Base-by-base conservation (phyloP, 2,329 filamentous ascomycete genomes). In the Plectosphaerella plurivora region DNA sequence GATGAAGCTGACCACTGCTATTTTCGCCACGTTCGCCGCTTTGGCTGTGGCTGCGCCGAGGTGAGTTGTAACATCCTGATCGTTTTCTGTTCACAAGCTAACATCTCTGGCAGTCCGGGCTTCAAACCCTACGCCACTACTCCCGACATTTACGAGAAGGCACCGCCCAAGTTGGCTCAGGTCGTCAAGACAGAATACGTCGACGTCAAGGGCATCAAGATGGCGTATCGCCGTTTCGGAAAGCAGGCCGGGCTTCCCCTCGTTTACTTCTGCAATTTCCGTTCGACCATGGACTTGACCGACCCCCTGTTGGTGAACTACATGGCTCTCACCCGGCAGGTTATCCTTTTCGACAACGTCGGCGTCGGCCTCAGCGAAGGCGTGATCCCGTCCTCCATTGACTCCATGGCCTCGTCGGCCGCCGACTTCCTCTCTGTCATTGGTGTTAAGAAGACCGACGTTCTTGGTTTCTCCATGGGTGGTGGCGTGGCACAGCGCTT, bases 271-370 rank as follows among this genome's bases (percentile, higher is more conserved):
- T 24, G 41, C 35, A 35, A 49, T 14, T 24, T 49, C 35, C 35
- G 47, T 14, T 64, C 67, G 18, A 70, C 68, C 10, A 69, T 70
- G 65, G 68, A 71, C 36, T 63, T 69, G 10, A 70, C 68, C 67
- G 73, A 77, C 54, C 73, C 75, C 8, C 63, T 68, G 2, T 60
- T 80, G 24, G 56, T 79, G 60, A 76, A 78, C 51, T 62, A 65
- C 22, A 63, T 80, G 16, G 70, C 73, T 2, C 59, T 63, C 1
- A 60, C 57, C 14, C 39, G 39, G 9, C 39, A 44, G 20, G 39
- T 44, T 3, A 44, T 44, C 39, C n/a, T 22, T 4, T 44, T 16
- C 20, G 39, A 44, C 39, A 16, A 44, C 39, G 39, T 22, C 20
- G 39, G 39, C 39, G 20, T 44, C 9, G 39, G 39, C 39, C 39